These are phyloP conservation scores for Cinchona pubescens DNA, from an alignment of 257 asterid species.

Conservation along the genomic window DNA sequence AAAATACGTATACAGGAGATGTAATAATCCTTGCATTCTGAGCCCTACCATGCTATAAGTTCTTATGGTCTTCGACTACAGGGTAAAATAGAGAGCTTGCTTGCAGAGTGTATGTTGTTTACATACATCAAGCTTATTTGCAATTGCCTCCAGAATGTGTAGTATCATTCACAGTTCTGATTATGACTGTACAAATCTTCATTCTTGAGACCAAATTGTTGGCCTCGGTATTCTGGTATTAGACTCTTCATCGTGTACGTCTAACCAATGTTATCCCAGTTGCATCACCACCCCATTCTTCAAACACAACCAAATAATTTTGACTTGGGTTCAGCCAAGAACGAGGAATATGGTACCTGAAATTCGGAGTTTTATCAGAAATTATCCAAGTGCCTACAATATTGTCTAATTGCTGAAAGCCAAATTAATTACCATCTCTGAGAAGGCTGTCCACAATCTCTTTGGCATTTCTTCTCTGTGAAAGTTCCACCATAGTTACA, in stretches of 20 bases:
- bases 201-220: background rate
- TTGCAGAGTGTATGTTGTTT: background rate
- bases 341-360: slow-evolving; percentile 82
- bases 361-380: slow-evolving; percentile 11
- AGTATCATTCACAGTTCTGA: background rate
- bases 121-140: background rate
- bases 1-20: slow-evolving; percentile 3
- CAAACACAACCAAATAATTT: slow-evolving; percentile 66
- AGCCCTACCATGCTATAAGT: background rate
- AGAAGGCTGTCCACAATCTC: slow-evolving; percentile 76
- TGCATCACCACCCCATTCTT: slow-evolving; percentile 85
- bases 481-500: slow-evolving; percentile 74
- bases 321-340: slow-evolving; percentile 76
- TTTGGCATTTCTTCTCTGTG: slow-evolving; percentile 70
- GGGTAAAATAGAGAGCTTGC: background rate
- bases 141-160: slow-evolving; percentile 1
- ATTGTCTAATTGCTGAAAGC: background rate
- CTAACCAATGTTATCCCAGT: slow-evolving; percentile 51
- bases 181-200: slow-evolving; percentile 13
- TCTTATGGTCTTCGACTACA: background rate
- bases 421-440: slow-evolving; percentile 78
- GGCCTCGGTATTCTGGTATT: background rate
- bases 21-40: background rate
- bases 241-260: slow-evolving; percentile 32
- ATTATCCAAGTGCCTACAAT: background rate